phyloP scores from a whole-genome alignment of 2,329 filamentous ascomycete species.

The Elsinoe perseae region DNA sequence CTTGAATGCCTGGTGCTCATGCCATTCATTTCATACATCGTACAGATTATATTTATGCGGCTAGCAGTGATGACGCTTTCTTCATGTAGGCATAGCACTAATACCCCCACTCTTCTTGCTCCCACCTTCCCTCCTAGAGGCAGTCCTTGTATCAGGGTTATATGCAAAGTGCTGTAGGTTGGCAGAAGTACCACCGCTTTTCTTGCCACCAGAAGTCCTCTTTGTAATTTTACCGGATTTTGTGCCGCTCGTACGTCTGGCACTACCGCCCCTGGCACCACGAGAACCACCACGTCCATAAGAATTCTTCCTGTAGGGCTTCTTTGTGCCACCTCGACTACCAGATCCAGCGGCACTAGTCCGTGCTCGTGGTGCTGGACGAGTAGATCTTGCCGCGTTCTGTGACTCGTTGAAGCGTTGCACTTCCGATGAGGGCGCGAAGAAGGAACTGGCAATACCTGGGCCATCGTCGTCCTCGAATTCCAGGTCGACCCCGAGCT shows the following conservation, averaged over 20 bases:
- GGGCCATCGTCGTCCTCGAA: conserved; percentile 30
- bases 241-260: conserved; percentile 4
- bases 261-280: not conserved
- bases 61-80: not conserved
- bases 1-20: not conserved
- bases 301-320: conserved; percentile 1
- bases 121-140: not conserved
- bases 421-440: conserved; percentile 22
- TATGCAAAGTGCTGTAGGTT: conserved; percentile 7
- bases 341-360: not conserved
- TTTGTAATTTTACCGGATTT: not conserved
- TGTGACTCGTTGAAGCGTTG: conserved; percentile 24
- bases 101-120: conserved; percentile 2
- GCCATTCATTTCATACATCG: not conserved
- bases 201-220: not conserved
- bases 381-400: not conserved
- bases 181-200: not conserved
- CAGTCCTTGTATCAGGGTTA: conserved; percentile 8
- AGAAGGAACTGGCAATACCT: conserved; percentile 24
- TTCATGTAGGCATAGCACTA: conserved; percentile 10
- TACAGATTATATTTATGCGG: not conserved
- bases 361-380: not conserved
- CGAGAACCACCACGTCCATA: not conserved
- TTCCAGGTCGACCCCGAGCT: conserved; percentile 22
- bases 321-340: not conserved